Base-by-base conservation (phyloP, 2,329 filamentous ascomycete species). In the Phoma sp. region DNA sequence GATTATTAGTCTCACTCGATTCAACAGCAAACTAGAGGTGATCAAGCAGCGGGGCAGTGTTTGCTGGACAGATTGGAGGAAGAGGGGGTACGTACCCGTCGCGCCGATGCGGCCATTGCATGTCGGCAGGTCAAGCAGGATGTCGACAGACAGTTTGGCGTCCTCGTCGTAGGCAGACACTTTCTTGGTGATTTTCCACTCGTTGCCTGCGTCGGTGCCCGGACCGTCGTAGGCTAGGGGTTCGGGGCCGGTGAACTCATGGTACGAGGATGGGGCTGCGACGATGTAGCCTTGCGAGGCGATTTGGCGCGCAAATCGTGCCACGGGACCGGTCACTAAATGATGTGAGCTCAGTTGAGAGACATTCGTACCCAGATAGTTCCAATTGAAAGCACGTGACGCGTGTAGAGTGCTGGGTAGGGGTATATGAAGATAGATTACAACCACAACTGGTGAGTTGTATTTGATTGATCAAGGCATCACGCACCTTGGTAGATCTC, bases 271-370 rank as follows among this genome's bases (percentile, higher is more conserved):
- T 0, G 92, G 91, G 0, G 92, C 92, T 8, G 90, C 93, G 62
- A 93, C 92, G 64, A 97, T 96, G 79, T 96, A 97, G 68, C 93
- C 93, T 62, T 96, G 90, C 2, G 91, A 89, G 35, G 91, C 90
- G 66, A 97, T 96, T 74, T 96, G 92, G 56, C 93, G 87, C 46
- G 91, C 91, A 69, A 97, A 96, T 47, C 93, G 87, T 56, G 89
- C 84, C 24, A 97, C 93, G 1, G 93, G 93, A 1, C 93, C 93
- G 54, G 93, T 96, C 14, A 97, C 93, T 67, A 10, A 25, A 43
- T 27, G 11, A 18, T 44, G 52, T 55, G 41, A 58, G 55, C 27
- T 29, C 9, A 7, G 27, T 29, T 41, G 22, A 40, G 24, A 32
- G 14, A 8, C 5, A 18, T n/a, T 25, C 4, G 18, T 22, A 29